A percentile compares a stretch with the other conserved stretches of the same genome.
These are phyloP conservation scores for Diplodia intermedia DNA, from an alignment of 2,329 filamentous ascomycete species.

Conservation along the genomic window DNA sequence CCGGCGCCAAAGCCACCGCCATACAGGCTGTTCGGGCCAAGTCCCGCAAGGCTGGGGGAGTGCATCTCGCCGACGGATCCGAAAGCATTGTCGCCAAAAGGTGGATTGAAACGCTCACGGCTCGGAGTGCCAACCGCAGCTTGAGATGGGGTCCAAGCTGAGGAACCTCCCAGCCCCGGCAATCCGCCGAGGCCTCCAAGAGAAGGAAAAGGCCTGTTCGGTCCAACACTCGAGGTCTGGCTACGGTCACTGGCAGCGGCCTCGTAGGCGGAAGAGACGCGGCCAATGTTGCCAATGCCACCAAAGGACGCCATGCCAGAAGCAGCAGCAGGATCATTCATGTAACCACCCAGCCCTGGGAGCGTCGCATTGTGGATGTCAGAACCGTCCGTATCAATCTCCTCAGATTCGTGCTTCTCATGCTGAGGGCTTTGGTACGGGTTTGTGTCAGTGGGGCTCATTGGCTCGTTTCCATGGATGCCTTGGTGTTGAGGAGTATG, in stretches of 20 bases:
- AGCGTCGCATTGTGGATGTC: slow-evolving; percentile 60
- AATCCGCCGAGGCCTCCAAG: slow-evolving; percentile 67
- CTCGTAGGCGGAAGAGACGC: slow-evolving; percentile 52
- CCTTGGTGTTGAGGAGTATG: slow-evolving; percentile 59
- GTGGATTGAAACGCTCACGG: slow-evolving; percentile 60
- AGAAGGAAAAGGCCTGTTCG: slow-evolving; percentile 71
- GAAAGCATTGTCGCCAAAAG: slow-evolving; percentile 70
- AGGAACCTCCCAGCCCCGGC: slow-evolving; percentile 63
- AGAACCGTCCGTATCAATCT: slow-evolving; percentile 63
- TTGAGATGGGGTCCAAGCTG: slow-evolving; percentile 69
- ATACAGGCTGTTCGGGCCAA: slow-evolving; percentile 70
- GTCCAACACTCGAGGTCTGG: slow-evolving; percentile 87
- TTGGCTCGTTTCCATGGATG: slow-evolving; percentile 68
- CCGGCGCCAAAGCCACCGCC: slow-evolving; percentile 55
- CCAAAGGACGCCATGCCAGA: slow-evolving; percentile 60
- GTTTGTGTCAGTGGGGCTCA: slow-evolving; percentile 86
- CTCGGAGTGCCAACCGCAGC: slow-evolving; percentile 77
- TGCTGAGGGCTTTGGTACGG: slow-evolving; percentile 91
- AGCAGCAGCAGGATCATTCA: slow-evolving; percentile 52
- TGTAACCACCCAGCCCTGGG: slow-evolving; percentile 62
- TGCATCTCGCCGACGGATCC: slow-evolving; percentile 79
- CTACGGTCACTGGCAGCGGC: slow-evolving; percentile 83
- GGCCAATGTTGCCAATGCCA: slow-evolving; percentile 60
- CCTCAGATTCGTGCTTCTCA: slow-evolving; percentile 70
- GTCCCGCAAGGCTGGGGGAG: slow-evolving; percentile 71